Evolutionary conservation across 106 monocot species (phyloP).

Genomic region (Vanilla planifolia): DNA sequence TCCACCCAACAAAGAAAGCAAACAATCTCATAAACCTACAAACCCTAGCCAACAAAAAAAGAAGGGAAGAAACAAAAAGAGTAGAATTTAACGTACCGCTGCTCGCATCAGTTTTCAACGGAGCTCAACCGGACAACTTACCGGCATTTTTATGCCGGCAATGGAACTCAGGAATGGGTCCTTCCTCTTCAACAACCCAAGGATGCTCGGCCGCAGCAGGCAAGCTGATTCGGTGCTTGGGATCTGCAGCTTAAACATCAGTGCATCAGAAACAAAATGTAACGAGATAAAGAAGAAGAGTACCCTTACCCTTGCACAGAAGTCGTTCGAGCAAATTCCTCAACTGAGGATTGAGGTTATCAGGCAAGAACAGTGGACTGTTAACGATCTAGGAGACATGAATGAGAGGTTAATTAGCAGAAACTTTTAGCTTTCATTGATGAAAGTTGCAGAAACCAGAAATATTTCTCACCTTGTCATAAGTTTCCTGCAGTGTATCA

Average conservation of each 20-base stretch:
- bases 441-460: not conserved
- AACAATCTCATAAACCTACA: too few species aligned
- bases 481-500: conserved; percentile 62
- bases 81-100: too few species aligned
- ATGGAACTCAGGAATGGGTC: conserved; percentile 33
- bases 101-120: too few species aligned
- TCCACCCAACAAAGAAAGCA: too few species aligned
- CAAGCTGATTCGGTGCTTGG: conserved; percentile 46
- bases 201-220: conserved; percentile 52
- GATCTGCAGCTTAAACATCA: conserved; percentile 33
- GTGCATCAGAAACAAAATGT: not conserved
- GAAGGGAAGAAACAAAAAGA: too few species aligned
- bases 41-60: too few species aligned
- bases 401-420: not conserved
- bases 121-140: too few species aligned
- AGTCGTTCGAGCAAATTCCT: conserved; percentile 46
- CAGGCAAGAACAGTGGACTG: conserved; percentile 30
- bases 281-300: not conserved
- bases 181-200: conserved; percentile 60
- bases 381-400: conserved; percentile 34
- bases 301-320: conserved; percentile 50
- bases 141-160: conserved; percentile 20
- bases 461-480: conserved; percentile 36
- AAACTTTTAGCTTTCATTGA: not conserved
- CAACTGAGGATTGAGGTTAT: conserved; percentile 39